Percentiles rank a stretch among this genome's conserved stretches.
These are phyloP conservation scores for Hypoxylon sp. DNA, from an alignment of 2,329 filamentous ascomycete genomes.

Conservation along the genomic window DNA sequence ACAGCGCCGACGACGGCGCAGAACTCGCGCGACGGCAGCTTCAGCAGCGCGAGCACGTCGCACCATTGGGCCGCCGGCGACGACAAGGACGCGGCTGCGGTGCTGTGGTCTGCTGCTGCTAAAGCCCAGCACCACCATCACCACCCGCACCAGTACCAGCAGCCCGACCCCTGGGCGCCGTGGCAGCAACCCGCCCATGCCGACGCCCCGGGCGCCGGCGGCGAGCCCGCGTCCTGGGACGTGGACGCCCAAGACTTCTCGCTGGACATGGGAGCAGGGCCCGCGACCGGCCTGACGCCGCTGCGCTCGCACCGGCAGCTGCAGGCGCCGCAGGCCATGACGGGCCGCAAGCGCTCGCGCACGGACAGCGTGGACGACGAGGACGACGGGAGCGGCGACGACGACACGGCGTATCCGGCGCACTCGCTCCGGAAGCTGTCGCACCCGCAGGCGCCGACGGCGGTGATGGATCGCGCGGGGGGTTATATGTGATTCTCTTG, in stretches of 20 bases:
- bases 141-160: constrained; percentile 13
- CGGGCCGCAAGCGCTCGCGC: constrained; percentile 46
- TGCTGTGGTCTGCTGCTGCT: constrained; percentile 1
- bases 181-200: constrained; percentile 22
- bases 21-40: constrained; percentile 21
- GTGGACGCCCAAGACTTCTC: constrained; percentile 30
- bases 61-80: constrained; percentile 25
- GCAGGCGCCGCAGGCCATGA: constrained; percentile 14
- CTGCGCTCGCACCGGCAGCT: constrained; percentile 15
- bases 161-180: constrained; percentile 32
- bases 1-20: constrained; percentile 12
- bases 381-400: too few species aligned
- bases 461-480: constrained; percentile 37
- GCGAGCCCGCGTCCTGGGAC: constrained; percentile 18
- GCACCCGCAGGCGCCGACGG: constrained; percentile 38
- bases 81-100: not conserved
- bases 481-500: constrained; percentile 30
- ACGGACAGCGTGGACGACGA: constrained; percentile 44
- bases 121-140: constrained; percentile 1
- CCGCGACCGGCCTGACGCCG: constrained; percentile 36
- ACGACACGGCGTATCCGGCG: constrained; percentile 34
- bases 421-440: constrained; percentile 43
- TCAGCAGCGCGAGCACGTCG: constrained; percentile 28
- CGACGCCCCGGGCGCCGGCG: constrained; percentile 13
- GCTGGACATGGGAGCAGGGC: constrained; percentile 16